phyloP scores from a whole-genome alignment of 2,329 filamentous ascomycete species.

The Coniella lustricola region DNA sequence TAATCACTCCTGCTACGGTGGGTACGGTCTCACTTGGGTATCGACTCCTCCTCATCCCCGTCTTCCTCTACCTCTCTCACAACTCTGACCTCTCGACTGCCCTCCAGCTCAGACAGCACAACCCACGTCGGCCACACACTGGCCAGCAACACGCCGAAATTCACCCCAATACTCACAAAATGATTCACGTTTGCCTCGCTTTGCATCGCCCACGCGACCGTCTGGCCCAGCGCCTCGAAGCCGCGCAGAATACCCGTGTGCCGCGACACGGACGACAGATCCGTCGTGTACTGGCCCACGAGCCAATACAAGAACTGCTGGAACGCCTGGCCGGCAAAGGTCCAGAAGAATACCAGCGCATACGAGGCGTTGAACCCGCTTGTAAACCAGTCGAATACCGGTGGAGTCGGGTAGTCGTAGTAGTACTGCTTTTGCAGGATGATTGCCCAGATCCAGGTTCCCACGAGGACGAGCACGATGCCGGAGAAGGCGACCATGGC shows the following conservation, averaged over 20 bases:
- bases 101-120: constrained; percentile 25
- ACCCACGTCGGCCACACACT: constrained; percentile 25
- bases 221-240: constrained; percentile 26
- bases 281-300: constrained; percentile 26
- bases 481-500: constrained; percentile 21
- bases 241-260: constrained; percentile 26
- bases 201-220: constrained; percentile 29
- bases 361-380: constrained; percentile 56
- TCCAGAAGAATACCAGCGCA: constrained; percentile 59
- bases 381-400: constrained; percentile 26
- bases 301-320: constrained; percentile 28
- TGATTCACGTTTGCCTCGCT: constrained; percentile 25
- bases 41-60: not conserved
- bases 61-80: not conserved
- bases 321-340: constrained; percentile 37
- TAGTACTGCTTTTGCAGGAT: constrained; percentile 26
- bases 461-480: constrained; percentile 23
- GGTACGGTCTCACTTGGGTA: too few species aligned
- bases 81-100: constrained; percentile 21
- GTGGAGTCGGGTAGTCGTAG: constrained; percentile 21
- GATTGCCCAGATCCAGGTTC: constrained; percentile 27
- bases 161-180: constrained; percentile 26
- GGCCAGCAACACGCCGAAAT: constrained; percentile 25
- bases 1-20: too few species aligned
- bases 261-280: constrained; percentile 24